Conservation (phyloP, 2,329 filamentous ascomycete genomes). For the Thermothelomyces thermophilus region DNA sequence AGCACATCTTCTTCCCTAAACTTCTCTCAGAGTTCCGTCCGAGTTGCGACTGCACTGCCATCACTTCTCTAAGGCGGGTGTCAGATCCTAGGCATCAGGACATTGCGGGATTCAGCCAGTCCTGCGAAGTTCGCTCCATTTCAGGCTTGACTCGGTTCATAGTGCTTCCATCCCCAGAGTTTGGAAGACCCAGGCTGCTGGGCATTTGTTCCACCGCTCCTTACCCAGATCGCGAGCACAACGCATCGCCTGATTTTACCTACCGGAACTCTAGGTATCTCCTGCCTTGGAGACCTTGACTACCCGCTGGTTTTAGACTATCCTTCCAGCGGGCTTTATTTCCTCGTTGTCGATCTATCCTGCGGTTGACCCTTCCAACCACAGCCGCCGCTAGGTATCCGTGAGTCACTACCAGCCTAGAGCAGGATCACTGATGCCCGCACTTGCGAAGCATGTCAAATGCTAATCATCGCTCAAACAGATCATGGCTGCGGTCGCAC, state of each 20-base stretch:
- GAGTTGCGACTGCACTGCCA: constrained; percentile 7
- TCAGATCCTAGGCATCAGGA: background rate
- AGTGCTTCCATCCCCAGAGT: background rate
- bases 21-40: background rate
- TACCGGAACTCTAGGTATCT: constrained; percentile 11
- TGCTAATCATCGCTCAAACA: constrained; percentile 14
- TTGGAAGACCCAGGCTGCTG: background rate
- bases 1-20: background rate
- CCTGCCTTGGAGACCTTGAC: constrained; percentile 10
- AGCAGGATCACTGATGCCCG: background rate
- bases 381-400: background rate
- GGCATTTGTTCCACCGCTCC: background rate
- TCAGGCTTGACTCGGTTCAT: background rate
- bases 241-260: background rate
- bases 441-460: background rate
- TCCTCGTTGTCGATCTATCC: constrained; percentile 13
- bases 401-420: constrained; percentile 16
- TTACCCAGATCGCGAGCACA: background rate
- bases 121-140: background rate
- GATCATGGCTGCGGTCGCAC: constrained; percentile 35
- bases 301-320: background rate
- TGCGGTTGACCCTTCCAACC: constrained; percentile 6
- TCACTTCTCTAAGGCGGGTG: background rate
- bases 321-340: constrained; percentile 1
- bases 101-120: background rate